Conservation (phyloP, 176 grass and related monocot species). For the Oryza glumipatula region DNA sequence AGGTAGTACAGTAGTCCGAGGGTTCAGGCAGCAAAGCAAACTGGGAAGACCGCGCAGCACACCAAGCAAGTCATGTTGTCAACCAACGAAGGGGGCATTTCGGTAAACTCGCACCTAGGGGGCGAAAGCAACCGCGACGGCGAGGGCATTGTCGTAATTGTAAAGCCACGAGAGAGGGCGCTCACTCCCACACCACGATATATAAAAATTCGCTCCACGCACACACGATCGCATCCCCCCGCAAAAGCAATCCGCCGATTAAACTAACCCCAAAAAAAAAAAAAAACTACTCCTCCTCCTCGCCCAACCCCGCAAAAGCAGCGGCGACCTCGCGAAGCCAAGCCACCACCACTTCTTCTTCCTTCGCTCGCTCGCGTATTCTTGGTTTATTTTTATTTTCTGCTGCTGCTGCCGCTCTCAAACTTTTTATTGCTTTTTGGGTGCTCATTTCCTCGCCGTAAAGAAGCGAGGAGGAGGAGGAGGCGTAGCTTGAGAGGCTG, state of each 20-base stretch:
- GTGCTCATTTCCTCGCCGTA: constrained; percentile 20
- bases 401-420: constrained; percentile 21
- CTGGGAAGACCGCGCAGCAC: too few species aligned
- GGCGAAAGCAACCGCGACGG: neutral
- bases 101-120: constrained; percentile 10
- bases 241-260: constrained; percentile 22
- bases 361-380: neutral
- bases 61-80: neutral
- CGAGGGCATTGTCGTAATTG: constrained; percentile 42
- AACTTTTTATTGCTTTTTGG: neutral
- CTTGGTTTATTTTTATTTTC: constrained; percentile 22
- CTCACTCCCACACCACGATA: constrained; percentile 36
- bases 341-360: constrained; percentile 12
- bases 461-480: constrained; percentile 15
- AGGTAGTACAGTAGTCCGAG: too few species aligned
- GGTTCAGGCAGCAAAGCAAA: too few species aligned
- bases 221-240: constrained; percentile 36
- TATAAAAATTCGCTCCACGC: constrained; percentile 53
- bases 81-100: neutral
- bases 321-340: constrained; percentile 1
- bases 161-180: neutral
- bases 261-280: constrained; percentile 11
- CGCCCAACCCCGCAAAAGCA: constrained; percentile 22
- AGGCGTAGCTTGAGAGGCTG: constrained; percentile 20
- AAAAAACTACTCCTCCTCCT: neutral